Evolutionary conservation across 805 yeast genomes (phyloP), one percentile per base, ranked within the genome.

Genomic region (Torulaspora microellipsoides): DNA sequence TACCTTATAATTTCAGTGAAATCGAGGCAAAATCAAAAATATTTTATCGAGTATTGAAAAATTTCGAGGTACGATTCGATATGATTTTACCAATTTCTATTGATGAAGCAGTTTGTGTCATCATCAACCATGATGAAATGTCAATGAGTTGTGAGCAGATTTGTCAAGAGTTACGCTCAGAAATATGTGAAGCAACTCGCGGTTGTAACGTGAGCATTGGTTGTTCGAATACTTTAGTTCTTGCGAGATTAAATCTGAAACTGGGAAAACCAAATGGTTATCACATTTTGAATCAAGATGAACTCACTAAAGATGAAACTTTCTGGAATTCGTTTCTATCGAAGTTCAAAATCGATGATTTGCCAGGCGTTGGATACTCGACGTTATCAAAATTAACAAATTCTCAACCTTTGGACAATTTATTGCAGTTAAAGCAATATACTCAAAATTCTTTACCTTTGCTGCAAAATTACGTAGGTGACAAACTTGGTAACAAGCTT

Each of bases 81-180:
- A 71, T 81, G 36, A 76, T 89, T 2, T 71, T 81, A 27, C 98
- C 98, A 0, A 86, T 93, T 1, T 88, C 95, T 48, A 81, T 93
- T 3, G 98, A 93, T 62, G 99, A 93, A 58, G 96, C 89, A 0
- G 66, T 93, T n/a, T 55, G 63, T 35, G 55, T 60, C 2, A 53
- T 34, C 49, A 45, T 17, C 43, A 15, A 30, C 15, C 31, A 34
- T 27, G 27, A 17, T 13, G 25, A 34, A 9, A 29, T 25, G 12
- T 32, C 5, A 46, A 10, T 33, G 9, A 40, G 43, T 27, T 37
- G 46, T 14, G 43, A 40, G 46, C 0, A 52, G 72, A 7, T 62
- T 51, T 42, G 50, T 43, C 23, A 43, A 42, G 9, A 48, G 64
- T 10, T 67, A 60, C 23, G 47, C 49, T 80, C 9, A 64, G 82